phyloP scores from a whole-genome alignment of 495 filamentous ascomycete genomes.

The Penicillium mononematosum region DNA sequence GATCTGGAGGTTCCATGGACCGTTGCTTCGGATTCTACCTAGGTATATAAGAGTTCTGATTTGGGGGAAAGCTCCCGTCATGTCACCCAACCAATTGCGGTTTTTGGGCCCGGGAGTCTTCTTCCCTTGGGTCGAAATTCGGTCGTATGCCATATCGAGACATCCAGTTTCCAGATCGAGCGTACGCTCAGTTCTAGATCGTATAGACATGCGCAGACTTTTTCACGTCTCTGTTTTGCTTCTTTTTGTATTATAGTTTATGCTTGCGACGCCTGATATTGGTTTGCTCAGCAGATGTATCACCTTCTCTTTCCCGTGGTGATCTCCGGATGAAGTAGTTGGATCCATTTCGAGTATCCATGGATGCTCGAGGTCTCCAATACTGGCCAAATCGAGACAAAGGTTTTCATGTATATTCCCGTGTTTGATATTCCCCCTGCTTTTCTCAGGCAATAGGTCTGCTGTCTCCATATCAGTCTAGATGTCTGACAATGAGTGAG shows the following conservation, averaged over 20 bases:
- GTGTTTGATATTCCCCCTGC: too few species aligned
- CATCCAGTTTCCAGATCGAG: background rate
- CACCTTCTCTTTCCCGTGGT: background rate
- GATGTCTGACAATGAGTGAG: too few species aligned
- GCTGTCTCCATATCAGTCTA: too few species aligned
- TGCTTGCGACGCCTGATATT: background rate
- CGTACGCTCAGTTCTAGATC: background rate
- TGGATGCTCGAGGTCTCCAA: too few species aligned
- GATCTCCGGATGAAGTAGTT: background rate
- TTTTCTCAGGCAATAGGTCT: too few species aligned
- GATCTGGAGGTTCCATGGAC: background rate
- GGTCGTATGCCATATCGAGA: background rate
- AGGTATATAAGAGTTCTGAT: background rate
- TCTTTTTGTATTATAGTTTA: background rate
- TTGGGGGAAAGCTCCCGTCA: constrained; percentile 3
- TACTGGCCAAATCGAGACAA: too few species aligned
- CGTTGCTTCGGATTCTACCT: constrained; percentile 12
- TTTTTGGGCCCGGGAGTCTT: background rate
- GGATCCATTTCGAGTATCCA: background rate
- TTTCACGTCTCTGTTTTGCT: background rate
- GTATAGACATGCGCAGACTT: background rate
- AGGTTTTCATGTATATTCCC: too few species aligned
- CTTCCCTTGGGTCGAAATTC: background rate
- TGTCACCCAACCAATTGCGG: constrained; percentile 1
- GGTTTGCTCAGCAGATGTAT: background rate